These are phyloP conservation scores for Epichloe amarillans DNA, from an alignment of 2,329 filamentous ascomycete species.

Conservation along the genomic window DNA sequence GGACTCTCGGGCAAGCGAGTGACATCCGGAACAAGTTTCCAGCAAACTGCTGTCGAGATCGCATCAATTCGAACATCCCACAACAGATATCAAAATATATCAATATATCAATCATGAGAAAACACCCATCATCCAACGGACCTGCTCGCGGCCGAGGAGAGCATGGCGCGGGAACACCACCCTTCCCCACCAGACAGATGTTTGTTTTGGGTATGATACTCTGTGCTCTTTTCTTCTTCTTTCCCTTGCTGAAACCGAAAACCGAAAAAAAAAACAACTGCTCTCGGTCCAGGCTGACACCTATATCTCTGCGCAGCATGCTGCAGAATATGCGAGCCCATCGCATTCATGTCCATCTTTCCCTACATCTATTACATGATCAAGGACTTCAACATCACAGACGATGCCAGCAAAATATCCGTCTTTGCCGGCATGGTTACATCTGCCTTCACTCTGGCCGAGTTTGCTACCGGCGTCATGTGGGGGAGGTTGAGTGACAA, in stretches of 20 bases:
- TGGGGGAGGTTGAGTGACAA: constrained; percentile 95
- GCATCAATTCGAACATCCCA: not conserved
- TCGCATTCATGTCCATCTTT: constrained; percentile 99
- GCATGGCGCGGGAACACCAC: constrained; percentile 13
- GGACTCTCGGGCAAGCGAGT: not conserved
- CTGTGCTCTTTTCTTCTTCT: not conserved
- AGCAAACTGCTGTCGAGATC: too few relatives aligned
- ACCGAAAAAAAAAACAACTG: too few relatives aligned
- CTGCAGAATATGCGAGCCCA: constrained; percentile 94
- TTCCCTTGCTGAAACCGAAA: not conserved
- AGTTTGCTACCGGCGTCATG: constrained; percentile 82
- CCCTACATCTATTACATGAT: constrained; percentile 99
- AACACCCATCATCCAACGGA: constrained; percentile 13
- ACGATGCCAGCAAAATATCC: constrained; percentile 66
- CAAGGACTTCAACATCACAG: constrained; percentile 73
- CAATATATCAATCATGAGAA: constrained; percentile 15
- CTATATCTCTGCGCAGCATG: constrained; percentile 42
- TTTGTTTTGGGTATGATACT: constrained; percentile 34
- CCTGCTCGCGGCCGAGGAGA: constrained; percentile 13
- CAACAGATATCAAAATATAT: not conserved
- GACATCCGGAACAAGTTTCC: not conserved
- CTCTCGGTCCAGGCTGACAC: not conserved
- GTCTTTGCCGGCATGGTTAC: constrained; percentile 94
- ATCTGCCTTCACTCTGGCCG: constrained; percentile 88
- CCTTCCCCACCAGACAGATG: constrained; percentile 33